Base-by-base conservation (phyloP, 257 asterid species). In the Pogostemon cablin region DNA sequence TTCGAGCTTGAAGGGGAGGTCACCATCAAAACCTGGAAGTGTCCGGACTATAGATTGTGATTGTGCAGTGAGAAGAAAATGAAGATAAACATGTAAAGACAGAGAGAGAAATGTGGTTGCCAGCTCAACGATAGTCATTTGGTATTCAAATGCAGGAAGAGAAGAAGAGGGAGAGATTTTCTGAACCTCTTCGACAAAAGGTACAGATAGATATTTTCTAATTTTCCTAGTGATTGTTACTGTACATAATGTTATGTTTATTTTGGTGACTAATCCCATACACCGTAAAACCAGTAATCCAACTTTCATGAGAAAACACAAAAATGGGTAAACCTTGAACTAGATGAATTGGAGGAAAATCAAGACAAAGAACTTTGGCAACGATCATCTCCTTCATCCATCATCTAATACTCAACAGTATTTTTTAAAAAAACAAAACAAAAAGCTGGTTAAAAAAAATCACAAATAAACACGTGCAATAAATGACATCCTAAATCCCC, bases 1-100 rank as follows among this genome's bases (percentile, higher is more conserved):
- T 74, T 83, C 81, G 3, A 86, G 86, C 53, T 72, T 73, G 76
- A 73, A 73, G 49, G 82, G 79, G 6, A 78, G 76, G 10, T 70
- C 66, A 17, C 82, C 82, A 15, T 70, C 37, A 46, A 73, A 73
- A 15, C 82, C 79, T n/a, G 79, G 82, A 10, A 78, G 82, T 55
- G 59, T 69, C 35, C 69, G 64, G 75, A 73, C 44, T 3, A 68
- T n/a, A 4, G 76, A 55, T 38, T 41, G 68, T 57, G 82, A 65
- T 35, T 65, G 25, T 59, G 77, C 73, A 12, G 47, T 49, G 55
- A 61, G 3, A 61, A 62, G 3, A 20, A 73, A 46, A 34, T 48
- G 39, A 12, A 77, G 59, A 39, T 3, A 20, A 35, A 68, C 15
- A 43, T 11, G 46, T 7, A 75, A 34, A n/a, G 35, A 47, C 1